phyloP scores from a whole-genome alignment of 257 asterid genomes.

The Eustoma russellianum region DNA sequence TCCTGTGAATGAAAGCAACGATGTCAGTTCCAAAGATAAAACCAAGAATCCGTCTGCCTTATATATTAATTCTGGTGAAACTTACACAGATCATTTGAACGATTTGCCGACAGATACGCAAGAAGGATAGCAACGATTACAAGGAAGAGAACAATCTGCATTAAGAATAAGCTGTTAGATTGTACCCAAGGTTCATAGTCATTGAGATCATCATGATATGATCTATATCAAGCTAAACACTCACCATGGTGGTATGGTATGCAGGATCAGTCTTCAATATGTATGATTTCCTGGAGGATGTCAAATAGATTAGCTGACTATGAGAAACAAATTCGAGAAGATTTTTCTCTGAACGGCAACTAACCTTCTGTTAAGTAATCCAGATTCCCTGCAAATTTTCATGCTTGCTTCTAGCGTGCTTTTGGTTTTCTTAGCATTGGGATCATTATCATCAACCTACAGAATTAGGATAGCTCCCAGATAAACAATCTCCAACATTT shows the following conservation, averaged over 20 bases:
- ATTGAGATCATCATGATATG: neutral
- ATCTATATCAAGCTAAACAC: conserved; percentile 10
- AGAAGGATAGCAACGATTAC: conserved; percentile 51
- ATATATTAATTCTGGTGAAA: neutral
- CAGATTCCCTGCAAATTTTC: conserved; percentile 84
- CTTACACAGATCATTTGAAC: conserved; percentile 37
- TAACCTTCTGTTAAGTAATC: conserved; percentile 37
- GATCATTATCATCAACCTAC: conserved; percentile 71
- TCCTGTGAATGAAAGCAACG: too few relatives aligned
- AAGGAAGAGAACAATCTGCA: conserved; percentile 60
- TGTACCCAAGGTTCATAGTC: neutral
- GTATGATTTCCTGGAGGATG: conserved; percentile 61
- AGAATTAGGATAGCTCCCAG: neutral
- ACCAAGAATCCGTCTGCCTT: too few relatives aligned
- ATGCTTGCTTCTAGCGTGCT: conserved; percentile 51
- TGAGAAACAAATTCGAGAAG: neutral
- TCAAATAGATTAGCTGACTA: conserved; percentile 8
- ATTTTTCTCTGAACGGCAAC: conserved; percentile 3
- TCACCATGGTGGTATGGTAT: conserved; percentile 47
- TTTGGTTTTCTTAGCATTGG: conserved; percentile 67
- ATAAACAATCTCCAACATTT: conserved; percentile 1
- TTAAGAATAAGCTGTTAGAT: conserved; percentile 14
- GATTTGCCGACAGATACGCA: conserved; percentile 37
- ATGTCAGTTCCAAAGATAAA: too few relatives aligned
- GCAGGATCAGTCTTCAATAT: conserved; percentile 41